Evolutionary conservation across 1,284 basidiomycete genomes (phyloP).

Genomic region (Moesziomyces aphidis): DNA sequence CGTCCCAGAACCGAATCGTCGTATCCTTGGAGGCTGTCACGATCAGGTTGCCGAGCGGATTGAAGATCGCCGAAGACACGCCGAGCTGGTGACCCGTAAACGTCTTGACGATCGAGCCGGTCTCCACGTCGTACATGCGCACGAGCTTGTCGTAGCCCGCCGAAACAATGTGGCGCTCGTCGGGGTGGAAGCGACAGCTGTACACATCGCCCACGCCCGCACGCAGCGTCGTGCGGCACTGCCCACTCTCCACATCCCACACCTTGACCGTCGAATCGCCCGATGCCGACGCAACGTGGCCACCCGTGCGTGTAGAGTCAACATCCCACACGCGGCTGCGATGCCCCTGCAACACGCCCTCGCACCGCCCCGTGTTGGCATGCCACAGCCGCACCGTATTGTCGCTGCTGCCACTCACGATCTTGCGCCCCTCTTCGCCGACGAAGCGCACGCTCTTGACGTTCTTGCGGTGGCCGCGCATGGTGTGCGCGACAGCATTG

Average conservation of each 20-base stretch:
- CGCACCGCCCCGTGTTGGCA: constrained; percentile 56
- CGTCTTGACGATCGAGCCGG: constrained; percentile 69
- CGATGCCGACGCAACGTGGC: constrained; percentile 67
- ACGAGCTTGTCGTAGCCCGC: constrained; percentile 71
- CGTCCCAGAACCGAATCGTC: constrained; percentile 71
- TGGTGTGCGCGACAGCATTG: constrained; percentile 50
- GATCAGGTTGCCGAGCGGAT: constrained; percentile 69
- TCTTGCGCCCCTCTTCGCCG: constrained; percentile 65
- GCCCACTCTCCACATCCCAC: constrained; percentile 66
- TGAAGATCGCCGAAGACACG: constrained; percentile 69
- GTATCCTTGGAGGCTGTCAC: constrained; percentile 71
- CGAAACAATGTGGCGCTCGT: constrained; percentile 68
- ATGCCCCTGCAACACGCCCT: constrained; percentile 68
- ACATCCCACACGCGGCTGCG: constrained; percentile 70
- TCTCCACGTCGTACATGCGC: constrained; percentile 70
- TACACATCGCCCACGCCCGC: constrained; percentile 70
- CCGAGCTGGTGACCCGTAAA: constrained; percentile 71
- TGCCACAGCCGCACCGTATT: constrained; percentile 63
- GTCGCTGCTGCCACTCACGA: constrained; percentile 70
- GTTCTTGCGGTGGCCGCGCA: constrained; percentile 69
- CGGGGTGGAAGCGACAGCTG: constrained; percentile 69
- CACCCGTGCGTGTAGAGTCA: constrained; percentile 59
- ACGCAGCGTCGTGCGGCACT: constrained; percentile 43
- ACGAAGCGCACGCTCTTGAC: constrained; percentile 70
- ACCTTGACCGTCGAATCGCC: constrained; percentile 71